These are phyloP conservation scores for Angophora floribunda DNA, from an alignment of 345 rosid genomes.

Conservation along the genomic window DNA sequence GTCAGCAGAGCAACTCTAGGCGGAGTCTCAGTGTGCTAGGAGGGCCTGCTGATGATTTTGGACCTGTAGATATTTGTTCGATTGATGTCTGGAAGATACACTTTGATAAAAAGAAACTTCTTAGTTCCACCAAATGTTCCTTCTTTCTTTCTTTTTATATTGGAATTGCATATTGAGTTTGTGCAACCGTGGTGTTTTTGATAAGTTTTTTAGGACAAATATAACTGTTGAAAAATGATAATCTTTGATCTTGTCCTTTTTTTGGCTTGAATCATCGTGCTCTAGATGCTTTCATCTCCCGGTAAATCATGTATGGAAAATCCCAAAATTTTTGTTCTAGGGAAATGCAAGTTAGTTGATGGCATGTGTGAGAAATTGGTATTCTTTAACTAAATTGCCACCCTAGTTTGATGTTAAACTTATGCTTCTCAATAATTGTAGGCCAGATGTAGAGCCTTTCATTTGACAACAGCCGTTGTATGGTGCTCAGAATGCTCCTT, in stretches of 20 bases:
- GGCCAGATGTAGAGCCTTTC: neutral
- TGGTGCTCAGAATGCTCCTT: neutral
- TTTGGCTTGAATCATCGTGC: neutral
- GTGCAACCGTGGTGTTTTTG: neutral
- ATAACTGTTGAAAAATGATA: neutral
- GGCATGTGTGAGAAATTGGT: neutral
- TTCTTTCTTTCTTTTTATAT: neutral
- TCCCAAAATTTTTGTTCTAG: neutral
- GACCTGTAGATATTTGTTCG: neutral
- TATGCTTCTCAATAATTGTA: neutral
- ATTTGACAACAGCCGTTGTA: neutral
- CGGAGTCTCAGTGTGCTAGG: neutral
- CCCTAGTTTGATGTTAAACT: neutral
- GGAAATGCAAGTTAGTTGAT: neutral
- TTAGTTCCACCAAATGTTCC: neutral
- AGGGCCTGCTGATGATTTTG: neutral
- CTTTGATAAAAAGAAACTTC: neutral
- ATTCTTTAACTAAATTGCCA: neutral
- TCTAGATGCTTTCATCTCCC: neutral
- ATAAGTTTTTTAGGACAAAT: neutral
- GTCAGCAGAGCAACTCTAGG: neutral
- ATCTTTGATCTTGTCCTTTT: neutral
- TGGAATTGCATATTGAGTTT: neutral
- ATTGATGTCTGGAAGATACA: neutral
- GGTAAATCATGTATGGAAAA: neutral